Base-by-base conservation (phyloP, 306 rosid genomes). In the Aeschynomene evenia region DNA sequence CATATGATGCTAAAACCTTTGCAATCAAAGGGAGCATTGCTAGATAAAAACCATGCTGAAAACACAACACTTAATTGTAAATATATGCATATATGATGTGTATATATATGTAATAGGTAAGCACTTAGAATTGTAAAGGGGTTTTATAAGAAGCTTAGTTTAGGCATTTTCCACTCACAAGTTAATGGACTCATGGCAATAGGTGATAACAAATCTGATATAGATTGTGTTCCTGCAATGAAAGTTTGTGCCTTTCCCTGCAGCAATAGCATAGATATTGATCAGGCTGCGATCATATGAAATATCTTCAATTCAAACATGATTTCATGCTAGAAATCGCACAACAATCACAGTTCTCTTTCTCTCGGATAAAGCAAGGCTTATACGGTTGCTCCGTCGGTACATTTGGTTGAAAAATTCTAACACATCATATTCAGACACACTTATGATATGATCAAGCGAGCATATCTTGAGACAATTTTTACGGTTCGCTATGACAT, bases 221-320 rank as follows among this genome's bases (percentile, higher is more conserved):
- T 74, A 6, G 92, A 80, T 73, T 91, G 89, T 46, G 90, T 76
- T 9, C 97, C 97, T 7, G 96, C 97, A 57, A 91, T 74, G 73
- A 91, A 91, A 29, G 92, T 92, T 66, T 88, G 97, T 56, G 81
- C 89, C 70, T 86, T 91, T 56, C 96, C 97, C 92, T 87, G 74
- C 33, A 52, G 29, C 37, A 29, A 53, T 19, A 55, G 16, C 58
- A 77, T 42, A 23, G 54, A 77, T 43, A 60, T 34, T 15, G 46
- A 70, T 18, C 49, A 22, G 21, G 34, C 16, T 24, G n/a, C n/a
- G 23, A 59, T 53, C 63, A 52, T 45, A 26, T 0, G 2, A 57
- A 48, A 52, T 24, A 51, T 62, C 53, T 36, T 36, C 31, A 16
- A 20, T n/a, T n/a, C n/a, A n/a, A 64, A 54, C 28, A 22, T 43